Percentiles rank a stretch among this genome's conserved stretches.
Conservation (phyloP, 2,329 filamentous ascomycete species). For the Paecilomyces variotii region DNA sequence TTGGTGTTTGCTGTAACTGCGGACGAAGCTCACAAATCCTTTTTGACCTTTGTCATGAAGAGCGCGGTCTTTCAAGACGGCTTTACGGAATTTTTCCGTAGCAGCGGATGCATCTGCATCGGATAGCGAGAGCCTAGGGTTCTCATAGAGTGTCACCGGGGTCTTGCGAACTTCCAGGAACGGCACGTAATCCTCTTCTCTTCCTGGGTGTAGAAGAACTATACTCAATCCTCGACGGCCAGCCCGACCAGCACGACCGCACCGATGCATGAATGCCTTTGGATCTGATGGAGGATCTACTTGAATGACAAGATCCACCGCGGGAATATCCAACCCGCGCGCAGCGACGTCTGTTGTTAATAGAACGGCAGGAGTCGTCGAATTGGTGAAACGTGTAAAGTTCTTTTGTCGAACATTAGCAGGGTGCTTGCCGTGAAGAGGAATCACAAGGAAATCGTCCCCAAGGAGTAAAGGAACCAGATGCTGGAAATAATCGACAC, state of each 20-base stretch:
- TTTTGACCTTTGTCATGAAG: slow-evolving; percentile 82
- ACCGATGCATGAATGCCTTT: slow-evolving; percentile 68
- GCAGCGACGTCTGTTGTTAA: slow-evolving; percentile 90
- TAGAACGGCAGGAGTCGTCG: slow-evolving; percentile 68
- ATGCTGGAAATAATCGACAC: slow-evolving; percentile 88
- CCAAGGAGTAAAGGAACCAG: slow-evolving; percentile 68
- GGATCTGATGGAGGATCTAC: slow-evolving; percentile 79
- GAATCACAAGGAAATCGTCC: slow-evolving; percentile 59
- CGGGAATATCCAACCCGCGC: slow-evolving; percentile 81
- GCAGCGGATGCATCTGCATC: slow-evolving; percentile 53
- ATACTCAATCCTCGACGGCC: slow-evolving; percentile 71
- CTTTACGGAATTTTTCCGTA: slow-evolving; percentile 53
- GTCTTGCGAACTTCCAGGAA: slow-evolving; percentile 85
- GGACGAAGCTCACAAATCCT: slow-evolving; percentile 88
- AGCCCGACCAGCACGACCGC: slow-evolving; percentile 55
- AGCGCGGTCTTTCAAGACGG: slow-evolving; percentile 51
- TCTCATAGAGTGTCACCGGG: slow-evolving; percentile 59
- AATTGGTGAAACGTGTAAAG: slow-evolving; percentile 69
- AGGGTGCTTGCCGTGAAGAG: slow-evolving; percentile 86
- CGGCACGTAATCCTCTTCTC: slow-evolving; percentile 81
- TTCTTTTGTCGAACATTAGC: slow-evolving; percentile 83
- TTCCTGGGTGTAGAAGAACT: slow-evolving; percentile 73
- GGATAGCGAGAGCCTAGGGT: slow-evolving; percentile 50
- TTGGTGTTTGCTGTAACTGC: slow-evolving; percentile 84
- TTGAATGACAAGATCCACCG: slow-evolving; percentile 85